phyloP scores from a whole-genome alignment of 257 asterid species.

The Euphrasia confusa region DNA sequence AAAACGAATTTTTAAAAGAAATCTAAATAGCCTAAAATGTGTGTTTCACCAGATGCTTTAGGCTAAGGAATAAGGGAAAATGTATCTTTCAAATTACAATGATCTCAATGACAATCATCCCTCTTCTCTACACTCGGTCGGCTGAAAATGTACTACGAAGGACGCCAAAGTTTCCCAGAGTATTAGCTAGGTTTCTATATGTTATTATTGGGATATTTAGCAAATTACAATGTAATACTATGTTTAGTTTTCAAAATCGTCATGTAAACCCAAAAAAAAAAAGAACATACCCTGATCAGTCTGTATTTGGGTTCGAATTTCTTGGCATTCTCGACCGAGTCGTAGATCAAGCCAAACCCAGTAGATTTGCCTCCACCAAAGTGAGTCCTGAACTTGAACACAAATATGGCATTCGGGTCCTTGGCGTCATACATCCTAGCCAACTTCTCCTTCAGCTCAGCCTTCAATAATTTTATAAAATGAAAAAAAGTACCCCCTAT shows the following conservation, averaged over 20 bases:
- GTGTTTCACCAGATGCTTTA: no score
- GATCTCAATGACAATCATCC: background rate
- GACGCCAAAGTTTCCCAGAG: background rate
- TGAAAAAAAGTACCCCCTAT: background rate
- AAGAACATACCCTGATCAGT: slow-evolving; percentile 65
- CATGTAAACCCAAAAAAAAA: background rate
- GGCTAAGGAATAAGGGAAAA: no score
- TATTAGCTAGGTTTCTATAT: background rate
- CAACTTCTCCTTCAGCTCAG: slow-evolving; percentile 70
- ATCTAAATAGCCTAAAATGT: no score
- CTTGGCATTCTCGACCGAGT: slow-evolving; percentile 71
- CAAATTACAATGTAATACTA: no score
- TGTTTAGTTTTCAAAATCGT: background rate
- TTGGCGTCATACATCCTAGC: slow-evolving; percentile 57
- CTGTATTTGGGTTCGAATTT: slow-evolving; percentile 86
- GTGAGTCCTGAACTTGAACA: slow-evolving; percentile 73
- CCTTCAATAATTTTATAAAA: slow-evolving; percentile 28
- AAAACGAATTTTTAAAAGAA: no score
- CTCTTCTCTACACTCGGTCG: slow-evolving; percentile 45
- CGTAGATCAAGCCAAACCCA: slow-evolving; percentile 80
- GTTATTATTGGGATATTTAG: background rate
- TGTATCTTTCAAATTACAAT: background rate
- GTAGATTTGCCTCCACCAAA: slow-evolving; percentile 85
- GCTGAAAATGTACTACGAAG: slow-evolving; percentile 62
- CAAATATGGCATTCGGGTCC: slow-evolving; percentile 60